A percentile compares a stretch with the other conserved stretches of the same genome.
Evolutionary conservation across 177 flowering plant genomes (phyloP).

Genomic region (Tripterygium wilfordii): DNA sequence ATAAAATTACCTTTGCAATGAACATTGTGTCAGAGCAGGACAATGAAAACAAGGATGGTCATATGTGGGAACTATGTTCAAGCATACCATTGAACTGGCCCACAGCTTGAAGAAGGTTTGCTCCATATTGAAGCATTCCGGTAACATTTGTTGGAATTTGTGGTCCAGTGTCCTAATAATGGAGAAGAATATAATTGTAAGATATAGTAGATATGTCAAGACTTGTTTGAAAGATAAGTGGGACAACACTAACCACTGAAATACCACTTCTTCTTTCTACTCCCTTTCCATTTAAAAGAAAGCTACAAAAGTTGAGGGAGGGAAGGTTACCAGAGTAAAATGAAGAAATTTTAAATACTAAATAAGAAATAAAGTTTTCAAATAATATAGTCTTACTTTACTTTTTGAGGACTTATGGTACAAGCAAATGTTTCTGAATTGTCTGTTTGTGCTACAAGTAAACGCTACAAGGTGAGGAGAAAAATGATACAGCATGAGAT

Average conservation of each 20-base stretch:
- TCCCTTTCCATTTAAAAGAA: constrained; percentile 76
- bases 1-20: constrained; percentile 57
- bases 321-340: constrained; percentile 2
- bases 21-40: constrained; percentile 7
- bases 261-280: constrained; percentile 56
- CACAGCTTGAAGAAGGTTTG: constrained; percentile 82
- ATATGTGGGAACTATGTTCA: background rate
- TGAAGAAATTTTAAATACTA: too few relatives aligned
- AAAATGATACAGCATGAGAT: too few relatives aligned
- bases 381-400: constrained; percentile 42
- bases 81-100: constrained; percentile 72
- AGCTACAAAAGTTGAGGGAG: constrained; percentile 41
- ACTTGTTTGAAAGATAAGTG: constrained; percentile 1
- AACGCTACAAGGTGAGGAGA: constrained; percentile 39
- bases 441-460: constrained; percentile 71
- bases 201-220: too few relatives aligned
- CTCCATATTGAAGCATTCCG: constrained; percentile 59
- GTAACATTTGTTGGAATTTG: constrained; percentile 73
- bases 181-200: constrained; percentile 5
- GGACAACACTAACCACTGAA: constrained; percentile 47
- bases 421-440: constrained; percentile 71
- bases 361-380: too few relatives aligned
- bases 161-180: constrained; percentile 70
- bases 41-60: background rate
- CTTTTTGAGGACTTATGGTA: constrained; percentile 68